Evolutionary conservation across 805 yeast genomes (phyloP).

Genomic region (Wilhelminamyces savonicus): DNA sequence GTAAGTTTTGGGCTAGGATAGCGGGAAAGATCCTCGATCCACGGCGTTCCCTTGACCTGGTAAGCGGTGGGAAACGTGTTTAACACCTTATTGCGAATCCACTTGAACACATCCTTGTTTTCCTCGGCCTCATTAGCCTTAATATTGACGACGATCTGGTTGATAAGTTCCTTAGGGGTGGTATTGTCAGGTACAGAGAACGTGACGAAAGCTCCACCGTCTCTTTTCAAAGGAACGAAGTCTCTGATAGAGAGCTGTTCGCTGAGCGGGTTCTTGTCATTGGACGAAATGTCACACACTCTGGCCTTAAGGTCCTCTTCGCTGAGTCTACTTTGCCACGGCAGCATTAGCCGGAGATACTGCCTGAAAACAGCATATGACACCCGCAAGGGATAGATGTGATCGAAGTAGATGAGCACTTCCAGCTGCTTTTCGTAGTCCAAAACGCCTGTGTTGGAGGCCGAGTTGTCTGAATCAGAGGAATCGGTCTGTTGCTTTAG

Average conservation of each 20-base stretch:
- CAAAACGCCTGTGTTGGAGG: constrained; percentile 35
- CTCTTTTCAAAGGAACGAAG: constrained; percentile 67
- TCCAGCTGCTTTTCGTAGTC: constrained; percentile 25
- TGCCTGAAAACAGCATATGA: constrained; percentile 18
- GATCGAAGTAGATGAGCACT: constrained; percentile 31
- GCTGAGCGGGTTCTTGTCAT: constrained; percentile 22
- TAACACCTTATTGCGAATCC: constrained; percentile 6
- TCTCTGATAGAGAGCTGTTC: constrained; percentile 40
- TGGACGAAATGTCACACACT: constrained; percentile 10
- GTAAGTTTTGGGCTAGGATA: constrained; percentile 59
- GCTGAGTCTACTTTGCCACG: constrained; percentile 6
- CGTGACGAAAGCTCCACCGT: constrained; percentile 92
- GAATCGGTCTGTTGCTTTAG: constrained; percentile 26
- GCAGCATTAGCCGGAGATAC: constrained; percentile 9
- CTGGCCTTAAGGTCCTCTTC: constrained; percentile 12
- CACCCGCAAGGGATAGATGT: constrained; percentile 24
- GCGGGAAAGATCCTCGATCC: constrained; percentile 90
- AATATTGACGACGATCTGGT: constrained; percentile 44
- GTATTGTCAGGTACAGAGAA: constrained; percentile 52
- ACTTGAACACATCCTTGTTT: constrained; percentile 4
- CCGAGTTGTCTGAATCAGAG: constrained; percentile 23
- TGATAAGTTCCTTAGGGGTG: constrained; percentile 47
- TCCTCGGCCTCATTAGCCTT: constrained; percentile 10
- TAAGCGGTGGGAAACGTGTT: constrained; percentile 44
- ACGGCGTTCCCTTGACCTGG: constrained; percentile 86